These are phyloP conservation scores for Euphorbia tirucalli DNA, from an alignment of 345 rosid species.

Conservation along the genomic window DNA sequence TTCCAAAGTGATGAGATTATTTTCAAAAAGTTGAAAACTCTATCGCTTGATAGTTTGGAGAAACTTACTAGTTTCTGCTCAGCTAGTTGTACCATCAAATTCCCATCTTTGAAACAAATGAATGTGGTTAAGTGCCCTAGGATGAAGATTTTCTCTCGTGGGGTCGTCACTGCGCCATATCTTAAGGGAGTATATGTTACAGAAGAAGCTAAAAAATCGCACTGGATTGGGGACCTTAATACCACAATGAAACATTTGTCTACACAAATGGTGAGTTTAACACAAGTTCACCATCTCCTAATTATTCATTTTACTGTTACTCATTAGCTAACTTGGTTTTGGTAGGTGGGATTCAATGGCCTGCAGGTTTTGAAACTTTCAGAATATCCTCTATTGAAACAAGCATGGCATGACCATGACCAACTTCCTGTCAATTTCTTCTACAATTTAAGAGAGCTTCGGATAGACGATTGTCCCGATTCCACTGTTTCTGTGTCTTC, in stretches of 20 bases:
- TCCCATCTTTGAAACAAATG: slow-evolving; percentile 15
- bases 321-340: no score
- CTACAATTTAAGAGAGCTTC: not conserved
- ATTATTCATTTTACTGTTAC: no score
- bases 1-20: not conserved
- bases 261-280: slow-evolving; percentile 1
- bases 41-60: not conserved
- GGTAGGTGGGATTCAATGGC: slow-evolving; percentile 9
- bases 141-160: slow-evolving; percentile 3
- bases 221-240: slow-evolving; percentile 17
- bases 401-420: slow-evolving; percentile 1
- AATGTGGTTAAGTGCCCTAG: slow-evolving; percentile 1
- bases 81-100: not conserved
- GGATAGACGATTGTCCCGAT: slow-evolving; percentile 1
- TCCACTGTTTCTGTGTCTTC: not conserved
- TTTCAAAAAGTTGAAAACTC: slow-evolving; percentile 4
- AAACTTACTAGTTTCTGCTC: slow-evolving; percentile 14
- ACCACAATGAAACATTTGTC: slow-evolving; percentile 4
- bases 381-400: not conserved
- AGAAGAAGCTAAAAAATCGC: not conserved
- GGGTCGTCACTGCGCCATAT: not conserved
- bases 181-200: not conserved
- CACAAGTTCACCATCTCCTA: no score
- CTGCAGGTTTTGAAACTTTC: slow-evolving; percentile 2
- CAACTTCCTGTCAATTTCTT: not conserved